phyloP scores from a whole-genome alignment of 805 yeast genomes.

The Metschnikowia lunata region DNA sequence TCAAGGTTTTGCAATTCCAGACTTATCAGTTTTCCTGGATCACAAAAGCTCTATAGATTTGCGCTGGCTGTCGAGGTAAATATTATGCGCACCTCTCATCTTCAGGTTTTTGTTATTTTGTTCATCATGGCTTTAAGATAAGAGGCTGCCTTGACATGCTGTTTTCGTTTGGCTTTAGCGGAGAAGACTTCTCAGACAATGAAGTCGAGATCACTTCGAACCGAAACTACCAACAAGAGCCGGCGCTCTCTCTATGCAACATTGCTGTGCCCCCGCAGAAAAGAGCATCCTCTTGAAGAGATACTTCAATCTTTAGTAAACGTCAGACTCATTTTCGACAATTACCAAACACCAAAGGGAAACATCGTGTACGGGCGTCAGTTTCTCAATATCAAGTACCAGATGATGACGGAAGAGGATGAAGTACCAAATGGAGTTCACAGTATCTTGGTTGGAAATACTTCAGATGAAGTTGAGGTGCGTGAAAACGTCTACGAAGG shows the following conservation, averaged over 20 bases:
- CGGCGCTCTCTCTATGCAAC: neutral
- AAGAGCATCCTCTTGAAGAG: constrained; percentile 28
- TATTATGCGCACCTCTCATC: no score
- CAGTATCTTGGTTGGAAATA: constrained; percentile 44
- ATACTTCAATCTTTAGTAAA: constrained; percentile 39
- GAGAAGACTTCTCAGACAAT: constrained; percentile 44
- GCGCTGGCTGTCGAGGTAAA: no score
- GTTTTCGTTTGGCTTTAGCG: constrained; percentile 61
- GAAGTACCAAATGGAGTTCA: constrained; percentile 23
- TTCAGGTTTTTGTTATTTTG: no score
- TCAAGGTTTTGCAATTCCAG: no score
- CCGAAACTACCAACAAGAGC: neutral
- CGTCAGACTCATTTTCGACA: constrained; percentile 56
- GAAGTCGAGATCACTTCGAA: constrained; percentile 17
- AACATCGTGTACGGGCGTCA: constrained; percentile 60
- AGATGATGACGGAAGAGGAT: constrained; percentile 68
- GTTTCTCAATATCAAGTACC: constrained; percentile 84
- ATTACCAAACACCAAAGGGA: constrained; percentile 32
- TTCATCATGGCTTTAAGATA: no score
- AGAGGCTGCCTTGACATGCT: constrained; percentile 39
- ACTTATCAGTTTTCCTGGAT: no score
- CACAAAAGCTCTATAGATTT: no score
- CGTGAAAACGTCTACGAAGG: constrained; percentile 86
- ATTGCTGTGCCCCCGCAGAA: constrained; percentile 23
- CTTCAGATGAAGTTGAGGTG: constrained; percentile 51